A percentile compares a stretch with the other conserved stretches of the same genome.
Evolutionary conservation across 2,329 filamentous ascomycete species (phyloP).

Genomic region (Bipolaris zeicola): DNA sequence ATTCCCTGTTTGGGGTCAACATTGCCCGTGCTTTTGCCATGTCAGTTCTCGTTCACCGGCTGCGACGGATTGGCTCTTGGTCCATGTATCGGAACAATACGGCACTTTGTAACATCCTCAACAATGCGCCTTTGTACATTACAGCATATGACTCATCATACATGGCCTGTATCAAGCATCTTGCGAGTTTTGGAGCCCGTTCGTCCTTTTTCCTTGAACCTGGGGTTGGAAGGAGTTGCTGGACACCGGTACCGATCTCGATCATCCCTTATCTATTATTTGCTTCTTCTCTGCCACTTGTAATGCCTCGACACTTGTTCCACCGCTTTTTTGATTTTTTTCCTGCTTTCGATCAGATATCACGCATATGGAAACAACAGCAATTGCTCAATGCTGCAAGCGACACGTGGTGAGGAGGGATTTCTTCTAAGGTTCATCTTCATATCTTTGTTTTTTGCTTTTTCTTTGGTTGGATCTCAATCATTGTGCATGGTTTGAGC

Average conservation of each 20-base stretch:
- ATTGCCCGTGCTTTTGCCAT: not conserved
- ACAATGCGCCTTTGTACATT: slow-evolving; percentile 32
- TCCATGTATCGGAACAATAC: slow-evolving; percentile 8
- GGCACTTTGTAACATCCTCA: slow-evolving; percentile 21
- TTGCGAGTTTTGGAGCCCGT: slow-evolving; percentile 1
- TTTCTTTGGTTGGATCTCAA: not conserved
- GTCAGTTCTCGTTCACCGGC: not conserved
- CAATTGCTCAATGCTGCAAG: not conserved
- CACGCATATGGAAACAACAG: not conserved
- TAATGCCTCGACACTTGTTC: slow-evolving; percentile 5
- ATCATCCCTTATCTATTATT: not conserved
- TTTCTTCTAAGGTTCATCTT: not conserved
- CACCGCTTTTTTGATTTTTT: not conserved
- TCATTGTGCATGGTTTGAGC: not conserved
- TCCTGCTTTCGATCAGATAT: not conserved
- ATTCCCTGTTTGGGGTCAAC: not conserved
- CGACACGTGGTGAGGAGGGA: not conserved
- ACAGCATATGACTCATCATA: slow-evolving; percentile 27
- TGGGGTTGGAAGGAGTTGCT: not conserved
- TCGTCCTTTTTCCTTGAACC: not conserved
- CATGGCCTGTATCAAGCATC: slow-evolving; percentile 31
- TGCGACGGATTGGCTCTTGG: not conserved
- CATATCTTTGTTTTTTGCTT: not conserved
- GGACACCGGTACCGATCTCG: not conserved
- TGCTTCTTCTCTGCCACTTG: not conserved